Percentiles rank a stretch among this genome's conserved stretches.
Conservation (phyloP, 352 stramenopile species). For the Vaucheria bursata region DNA sequence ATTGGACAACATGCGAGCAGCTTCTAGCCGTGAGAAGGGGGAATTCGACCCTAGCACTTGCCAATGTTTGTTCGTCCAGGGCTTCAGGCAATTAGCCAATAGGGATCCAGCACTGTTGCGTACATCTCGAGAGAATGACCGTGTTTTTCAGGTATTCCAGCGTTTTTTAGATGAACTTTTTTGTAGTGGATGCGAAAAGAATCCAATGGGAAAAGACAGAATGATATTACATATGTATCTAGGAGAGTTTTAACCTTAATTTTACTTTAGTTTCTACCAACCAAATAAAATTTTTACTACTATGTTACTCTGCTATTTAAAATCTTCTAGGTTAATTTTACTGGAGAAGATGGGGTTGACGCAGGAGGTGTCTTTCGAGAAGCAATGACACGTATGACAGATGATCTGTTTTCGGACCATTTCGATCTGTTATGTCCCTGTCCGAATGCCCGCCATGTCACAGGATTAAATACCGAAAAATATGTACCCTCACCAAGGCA, state of each 20-base stretch:
- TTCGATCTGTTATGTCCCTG: slow-evolving; percentile 52
- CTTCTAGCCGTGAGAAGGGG: slow-evolving; percentile 35
- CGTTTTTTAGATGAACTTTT: too few relatives aligned
- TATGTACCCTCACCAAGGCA: slow-evolving; percentile 52
- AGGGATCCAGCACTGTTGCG: slow-evolving; percentile 71
- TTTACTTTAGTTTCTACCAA: neutral
- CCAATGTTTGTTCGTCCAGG: slow-evolving; percentile 84
- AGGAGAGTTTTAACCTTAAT: too few relatives aligned
- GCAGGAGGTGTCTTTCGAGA: slow-evolving; percentile 60
- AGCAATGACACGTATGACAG: slow-evolving; percentile 54
- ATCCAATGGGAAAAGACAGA: too few relatives aligned
- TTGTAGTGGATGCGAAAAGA: neutral
- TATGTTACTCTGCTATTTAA: neutral
- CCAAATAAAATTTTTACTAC: slow-evolving; percentile 12
- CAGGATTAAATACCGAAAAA: slow-evolving; percentile 52
- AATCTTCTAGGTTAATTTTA: slow-evolving; percentile 51
- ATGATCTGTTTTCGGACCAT: slow-evolving; percentile 54
- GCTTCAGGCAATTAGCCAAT: slow-evolving; percentile 73
- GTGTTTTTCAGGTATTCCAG: slow-evolving; percentile 55
- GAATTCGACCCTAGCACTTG: slow-evolving; percentile 48
- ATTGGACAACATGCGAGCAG: slow-evolving; percentile 51
- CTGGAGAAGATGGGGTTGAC: slow-evolving; percentile 56
- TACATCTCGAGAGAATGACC: slow-evolving; percentile 52
- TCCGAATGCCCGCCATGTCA: slow-evolving; percentile 51
- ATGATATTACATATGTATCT: too few relatives aligned